A percentile compares a stretch with the other conserved stretches of the same genome.
Conservation (phyloP, 768 basidiomycete species). For the Suillus discolor region DNA sequence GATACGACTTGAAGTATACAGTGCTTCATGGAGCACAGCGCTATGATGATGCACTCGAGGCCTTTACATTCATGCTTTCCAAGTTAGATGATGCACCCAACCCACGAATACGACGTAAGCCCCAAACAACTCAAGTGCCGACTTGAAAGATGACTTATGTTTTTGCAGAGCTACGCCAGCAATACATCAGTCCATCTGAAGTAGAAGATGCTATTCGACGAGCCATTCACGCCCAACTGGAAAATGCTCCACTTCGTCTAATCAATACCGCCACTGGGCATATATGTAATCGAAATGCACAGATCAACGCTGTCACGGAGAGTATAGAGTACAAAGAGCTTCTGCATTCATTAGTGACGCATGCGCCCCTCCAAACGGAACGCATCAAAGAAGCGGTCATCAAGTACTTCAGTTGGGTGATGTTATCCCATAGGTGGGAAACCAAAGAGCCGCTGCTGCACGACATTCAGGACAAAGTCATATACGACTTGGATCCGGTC, state of each 20-base stretch:
- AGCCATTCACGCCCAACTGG: neutral
- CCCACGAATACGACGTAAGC: neutral
- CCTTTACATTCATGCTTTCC: neutral
- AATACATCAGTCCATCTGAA: neutral
- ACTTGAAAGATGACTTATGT: neutral
- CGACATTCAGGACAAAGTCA: neutral
- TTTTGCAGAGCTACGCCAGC: neutral
- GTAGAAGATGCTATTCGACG: neutral
- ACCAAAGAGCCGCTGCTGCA: neutral
- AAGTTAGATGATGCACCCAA: neutral
- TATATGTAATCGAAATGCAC: neutral
- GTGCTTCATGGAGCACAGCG: neutral
- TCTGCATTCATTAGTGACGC: neutral
- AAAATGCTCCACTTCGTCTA: neutral
- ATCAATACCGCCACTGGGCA: neutral
- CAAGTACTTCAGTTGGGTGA: neutral
- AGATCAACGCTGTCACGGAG: neutral
- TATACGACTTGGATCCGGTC: neutral
- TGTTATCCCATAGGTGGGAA: neutral
- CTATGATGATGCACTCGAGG: neutral
- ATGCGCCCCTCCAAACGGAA: neutral
- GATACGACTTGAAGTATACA: neutral
- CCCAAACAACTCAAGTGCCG: neutral
- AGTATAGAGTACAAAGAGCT: neutral
- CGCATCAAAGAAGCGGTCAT: neutral